Evolutionary conservation across 2,329 filamentous ascomycete genomes (phyloP).

Genomic region (Colletotrichum spaethianum): DNA sequence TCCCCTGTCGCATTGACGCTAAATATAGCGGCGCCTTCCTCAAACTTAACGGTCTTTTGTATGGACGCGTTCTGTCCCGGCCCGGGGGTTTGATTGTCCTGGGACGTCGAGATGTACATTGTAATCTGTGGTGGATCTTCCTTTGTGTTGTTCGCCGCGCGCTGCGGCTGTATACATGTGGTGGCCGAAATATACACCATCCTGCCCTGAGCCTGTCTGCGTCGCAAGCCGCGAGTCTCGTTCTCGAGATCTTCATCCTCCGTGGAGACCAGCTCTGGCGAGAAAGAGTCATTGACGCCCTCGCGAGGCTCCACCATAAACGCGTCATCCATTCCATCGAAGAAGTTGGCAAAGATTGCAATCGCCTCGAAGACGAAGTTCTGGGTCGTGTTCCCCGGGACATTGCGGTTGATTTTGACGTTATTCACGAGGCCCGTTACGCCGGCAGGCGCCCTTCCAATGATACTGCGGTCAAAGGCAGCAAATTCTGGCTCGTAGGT

Average conservation of each 20-base stretch:
- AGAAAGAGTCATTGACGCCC: slow-evolving; percentile 47
- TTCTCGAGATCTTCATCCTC: slow-evolving; percentile 40
- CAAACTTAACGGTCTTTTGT: slow-evolving; percentile 67
- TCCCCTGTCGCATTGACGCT: slow-evolving; percentile 73
- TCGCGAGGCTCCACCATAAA: slow-evolving; percentile 27
- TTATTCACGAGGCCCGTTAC: slow-evolving; percentile 75
- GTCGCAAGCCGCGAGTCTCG: slow-evolving; percentile 40
- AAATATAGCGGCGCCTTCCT: slow-evolving; percentile 78
- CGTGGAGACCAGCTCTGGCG: slow-evolving; percentile 40
- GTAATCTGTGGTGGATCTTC: slow-evolving; percentile 78
- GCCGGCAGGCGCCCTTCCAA: slow-evolving; percentile 71
- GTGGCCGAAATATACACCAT: slow-evolving; percentile 87
- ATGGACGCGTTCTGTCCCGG: slow-evolving; percentile 63
- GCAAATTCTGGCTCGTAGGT: slow-evolving; percentile 74
- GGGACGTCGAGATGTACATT: slow-evolving; percentile 80
- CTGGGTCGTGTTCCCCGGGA: slow-evolving; percentile 73
- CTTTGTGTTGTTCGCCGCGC: slow-evolving; percentile 60
- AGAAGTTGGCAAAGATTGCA: slow-evolving; percentile 61
- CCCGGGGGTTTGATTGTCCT: slow-evolving; percentile 75
- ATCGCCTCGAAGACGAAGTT: slow-evolving; percentile 75
- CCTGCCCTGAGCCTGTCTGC: slow-evolving; percentile 51
- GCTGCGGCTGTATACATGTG: slow-evolving; percentile 83
- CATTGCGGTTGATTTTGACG: slow-evolving; percentile 68
- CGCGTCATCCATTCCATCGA: slow-evolving; percentile 40
- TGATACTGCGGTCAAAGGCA: slow-evolving; percentile 72